These are phyloP conservation scores for Stentor coeruleus DNA, from an alignment of 73 alveolate genomes.

Conservation along the genomic window DNA sequence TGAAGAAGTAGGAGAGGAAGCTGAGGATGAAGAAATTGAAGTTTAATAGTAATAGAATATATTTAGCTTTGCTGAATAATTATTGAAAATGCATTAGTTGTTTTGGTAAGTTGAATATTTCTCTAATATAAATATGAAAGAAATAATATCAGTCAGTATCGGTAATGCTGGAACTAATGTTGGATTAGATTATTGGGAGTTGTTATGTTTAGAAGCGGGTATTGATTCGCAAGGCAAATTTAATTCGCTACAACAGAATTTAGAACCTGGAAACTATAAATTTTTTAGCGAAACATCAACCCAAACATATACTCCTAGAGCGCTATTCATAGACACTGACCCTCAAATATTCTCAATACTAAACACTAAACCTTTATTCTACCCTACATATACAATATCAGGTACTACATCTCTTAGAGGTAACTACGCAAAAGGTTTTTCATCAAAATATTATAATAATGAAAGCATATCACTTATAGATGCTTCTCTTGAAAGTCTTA, in stretches of 20 bases:
- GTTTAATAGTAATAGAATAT: too few relatives aligned
- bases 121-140: too few relatives aligned
- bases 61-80: too few relatives aligned
- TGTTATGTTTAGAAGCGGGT: neutral
- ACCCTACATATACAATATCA: too few relatives aligned
- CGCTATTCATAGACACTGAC: slow-evolving; percentile 44
- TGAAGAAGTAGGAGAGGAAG: too few relatives aligned
- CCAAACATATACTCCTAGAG: slow-evolving; percentile 29
- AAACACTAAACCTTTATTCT: too few relatives aligned
- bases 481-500: neutral
- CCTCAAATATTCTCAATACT: slow-evolving; percentile 22
- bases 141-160: neutral
- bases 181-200: neutral
- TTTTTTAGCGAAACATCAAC: slow-evolving; percentile 30
- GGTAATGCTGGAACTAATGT: slow-evolving; percentile 25
- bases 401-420: too few relatives aligned
- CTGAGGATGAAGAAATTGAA: too few relatives aligned
- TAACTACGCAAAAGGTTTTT: too few relatives aligned
- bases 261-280: neutral
- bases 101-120: too few relatives aligned
- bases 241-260: neutral
- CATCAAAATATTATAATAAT: slow-evolving; percentile 85
- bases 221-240: slow-evolving; percentile 3
- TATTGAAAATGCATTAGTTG: too few relatives aligned
- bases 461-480: slow-evolving; percentile 63